A percentile compares a stretch with the other conserved stretches of the same genome.
Conservation (phyloP, 2,329 filamentous ascomycete species). For the Neocucurbitaria cava region DNA sequence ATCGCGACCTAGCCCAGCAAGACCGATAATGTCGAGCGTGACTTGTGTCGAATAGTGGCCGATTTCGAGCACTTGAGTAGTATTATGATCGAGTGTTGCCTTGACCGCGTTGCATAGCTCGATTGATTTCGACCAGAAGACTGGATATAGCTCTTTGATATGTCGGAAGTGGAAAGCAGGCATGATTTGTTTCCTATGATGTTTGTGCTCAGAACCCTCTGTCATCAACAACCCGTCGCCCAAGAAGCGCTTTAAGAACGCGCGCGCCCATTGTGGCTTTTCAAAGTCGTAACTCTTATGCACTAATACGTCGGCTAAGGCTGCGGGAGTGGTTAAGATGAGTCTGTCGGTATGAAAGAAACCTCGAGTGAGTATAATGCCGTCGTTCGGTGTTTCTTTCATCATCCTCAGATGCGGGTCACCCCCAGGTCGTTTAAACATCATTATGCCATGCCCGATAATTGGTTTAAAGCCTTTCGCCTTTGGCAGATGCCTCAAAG, state of each 20-base stretch:
- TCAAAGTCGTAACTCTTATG: slow-evolving; percentile 62
- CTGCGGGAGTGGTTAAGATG: slow-evolving; percentile 48
- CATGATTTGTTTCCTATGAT: slow-evolving; percentile 74
- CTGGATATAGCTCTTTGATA: slow-evolving; percentile 81
- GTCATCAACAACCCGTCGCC: slow-evolving; percentile 60
- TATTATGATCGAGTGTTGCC: slow-evolving; percentile 54
- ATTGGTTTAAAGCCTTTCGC: slow-evolving; percentile 38
- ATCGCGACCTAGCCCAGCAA: slow-evolving; percentile 55
- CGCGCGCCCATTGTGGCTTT: slow-evolving; percentile 55
- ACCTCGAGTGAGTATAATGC: slow-evolving; percentile 49
- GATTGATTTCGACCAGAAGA: slow-evolving; percentile 80
- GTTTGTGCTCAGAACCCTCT: slow-evolving; percentile 59
- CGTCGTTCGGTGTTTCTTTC: slow-evolving; percentile 50
- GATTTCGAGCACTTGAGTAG: slow-evolving; percentile 49
- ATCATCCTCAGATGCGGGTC: slow-evolving; percentile 43
- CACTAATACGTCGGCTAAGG: slow-evolving; percentile 60
- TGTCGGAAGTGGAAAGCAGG: slow-evolving; percentile 88
- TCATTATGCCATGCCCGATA: slow-evolving; percentile 46
- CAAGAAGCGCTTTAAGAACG: slow-evolving; percentile 57
- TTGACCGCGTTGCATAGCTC: slow-evolving; percentile 72
- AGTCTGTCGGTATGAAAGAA: slow-evolving; percentile 50
- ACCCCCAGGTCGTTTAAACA: slow-evolving; percentile 46
- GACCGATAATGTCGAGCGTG: slow-evolving; percentile 56
- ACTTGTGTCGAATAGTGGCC: slow-evolving; percentile 54
- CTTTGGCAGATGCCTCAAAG: slow-evolving; percentile 49